phyloP scores from a whole-genome alignment of 1,139 yeast genomes.

The Sugiyamaella sp. region DNA sequence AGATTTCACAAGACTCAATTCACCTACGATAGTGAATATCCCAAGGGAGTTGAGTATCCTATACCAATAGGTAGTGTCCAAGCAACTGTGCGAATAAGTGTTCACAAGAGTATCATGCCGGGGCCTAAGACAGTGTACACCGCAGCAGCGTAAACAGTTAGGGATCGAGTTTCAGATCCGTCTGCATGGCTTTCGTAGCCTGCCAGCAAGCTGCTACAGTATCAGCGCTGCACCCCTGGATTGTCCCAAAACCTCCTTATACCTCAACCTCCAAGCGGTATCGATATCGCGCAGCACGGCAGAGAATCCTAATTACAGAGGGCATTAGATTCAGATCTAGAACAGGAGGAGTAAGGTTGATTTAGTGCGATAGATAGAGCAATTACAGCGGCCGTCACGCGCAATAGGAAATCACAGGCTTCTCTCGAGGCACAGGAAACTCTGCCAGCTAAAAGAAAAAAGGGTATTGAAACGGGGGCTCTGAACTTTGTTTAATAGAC shows the following conservation, averaged over 20 bases:
- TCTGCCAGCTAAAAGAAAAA: neutral
- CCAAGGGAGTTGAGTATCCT: too few species aligned
- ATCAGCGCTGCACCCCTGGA: neutral
- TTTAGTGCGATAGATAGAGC: neutral
- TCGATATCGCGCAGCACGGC: too few species aligned
- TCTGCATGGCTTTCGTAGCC: too few species aligned
- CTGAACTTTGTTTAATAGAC: neutral
- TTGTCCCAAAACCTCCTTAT: neutral
- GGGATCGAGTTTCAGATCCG: conserved; percentile 1
- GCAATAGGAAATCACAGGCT: neutral
- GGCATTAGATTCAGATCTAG: neutral
- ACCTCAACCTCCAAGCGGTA: conserved; percentile 2
- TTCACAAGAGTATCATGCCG: neutral
- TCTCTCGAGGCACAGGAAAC: neutral
- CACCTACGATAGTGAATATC: too few species aligned
- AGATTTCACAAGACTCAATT: too few species aligned
- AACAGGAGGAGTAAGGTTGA: neutral
- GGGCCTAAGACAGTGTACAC: neutral
- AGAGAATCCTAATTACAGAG: too few species aligned
- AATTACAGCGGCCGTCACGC: neutral
- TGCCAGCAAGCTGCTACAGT: neutral
- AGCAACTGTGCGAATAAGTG: too few species aligned
- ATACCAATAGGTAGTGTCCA: too few species aligned
- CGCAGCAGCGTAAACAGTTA: neutral
- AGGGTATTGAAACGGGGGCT: neutral